phyloP scores from a whole-genome alignment of 345 rosid genomes.

The Noccaea caerulescens region DNA sequence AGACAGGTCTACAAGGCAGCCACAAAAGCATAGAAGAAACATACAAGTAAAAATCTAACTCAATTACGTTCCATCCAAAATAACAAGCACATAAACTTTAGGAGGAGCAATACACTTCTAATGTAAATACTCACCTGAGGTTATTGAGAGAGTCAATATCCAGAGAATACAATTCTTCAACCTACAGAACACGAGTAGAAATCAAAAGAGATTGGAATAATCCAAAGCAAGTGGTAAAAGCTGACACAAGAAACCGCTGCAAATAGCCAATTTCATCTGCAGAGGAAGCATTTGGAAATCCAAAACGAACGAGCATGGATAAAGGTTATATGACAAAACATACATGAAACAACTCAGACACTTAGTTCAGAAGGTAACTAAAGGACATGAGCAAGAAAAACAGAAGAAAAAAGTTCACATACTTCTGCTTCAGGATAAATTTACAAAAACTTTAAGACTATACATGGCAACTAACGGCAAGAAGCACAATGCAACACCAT shows the following conservation, averaged over 20 bases:
- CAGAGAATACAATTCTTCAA: conserved; percentile 92
- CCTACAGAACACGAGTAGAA: conserved; percentile 50
- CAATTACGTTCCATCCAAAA: not conserved
- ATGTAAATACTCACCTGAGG: conserved; percentile 62
- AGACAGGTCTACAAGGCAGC: conserved; percentile 70
- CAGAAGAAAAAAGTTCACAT: not conserved
- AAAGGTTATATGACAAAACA: not conserved
- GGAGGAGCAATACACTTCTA: not conserved
- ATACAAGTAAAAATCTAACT: not conserved
- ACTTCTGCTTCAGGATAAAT: not conserved
- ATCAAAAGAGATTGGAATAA: not conserved
- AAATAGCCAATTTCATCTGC: conserved; percentile 1
- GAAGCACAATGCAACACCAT: not conserved
- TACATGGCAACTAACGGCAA: not conserved
- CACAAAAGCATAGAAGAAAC: not conserved
- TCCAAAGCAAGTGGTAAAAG: not conserved
- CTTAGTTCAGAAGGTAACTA: not conserved
- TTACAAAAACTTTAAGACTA: not conserved
- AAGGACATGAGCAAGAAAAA: not conserved
- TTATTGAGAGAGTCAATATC: conserved; percentile 84
- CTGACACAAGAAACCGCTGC: not conserved
- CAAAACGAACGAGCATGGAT: not conserved
- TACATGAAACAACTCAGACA: not conserved
- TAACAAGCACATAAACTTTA: not conserved
- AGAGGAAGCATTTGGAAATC: not conserved